Evolutionary conservation across 768 basidiomycete species (phyloP), one percentile per base, ranked within the genome.

Genomic region (Trametes elegans): DNA sequence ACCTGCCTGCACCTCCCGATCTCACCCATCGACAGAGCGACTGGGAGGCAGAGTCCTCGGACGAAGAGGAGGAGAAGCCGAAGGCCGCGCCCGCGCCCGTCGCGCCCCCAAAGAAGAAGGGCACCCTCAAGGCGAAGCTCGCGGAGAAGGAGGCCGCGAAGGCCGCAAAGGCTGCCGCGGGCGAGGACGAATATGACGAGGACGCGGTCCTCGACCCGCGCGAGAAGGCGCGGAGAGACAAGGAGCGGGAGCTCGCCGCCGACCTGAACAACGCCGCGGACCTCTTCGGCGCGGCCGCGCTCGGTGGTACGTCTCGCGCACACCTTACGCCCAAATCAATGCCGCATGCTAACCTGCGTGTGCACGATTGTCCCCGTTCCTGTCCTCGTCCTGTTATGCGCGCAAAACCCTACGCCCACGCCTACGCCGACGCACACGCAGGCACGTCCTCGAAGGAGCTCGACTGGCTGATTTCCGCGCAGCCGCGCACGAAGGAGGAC

Each of bases 401-500:
- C n/a, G n/a, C n/a, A n/a, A n/a, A n/a, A n/a, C n/a, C n/a, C n/a
- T n/a, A n/a, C n/a, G n/a, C n/a, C n/a, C n/a, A n/a, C n/a, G n/a
- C n/a, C n/a, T n/a, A n/a, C n/a, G n/a, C n/a, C n/a, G n/a, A n/a
- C n/a, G n/a, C n/a, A n/a, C n/a, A n/a, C 47, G 4, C 58, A 91
- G 88, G 81, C 6, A 84, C 86, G n/a, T 83, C 83, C 16, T 80
- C 81, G 9, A 74, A 77, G 29, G 88, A 87, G 40, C 76, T 91
- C 40, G 85, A 89, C 68, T 74, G 80, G 3, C 75, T 94, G 35
- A 76, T 96, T 53, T 86, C 87, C 5, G 81, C 81, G 60, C 81
- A 90, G 66, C 94, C 93, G 3, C 86, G 87, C 53, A 90, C 90
- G 41, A 95, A 93, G 71, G 90, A 90, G 34, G 94, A 98, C 63